phyloP scores from a whole-genome alignment of 2,329 filamentous ascomycete species.

The Fonsecaea nubica region DNA sequence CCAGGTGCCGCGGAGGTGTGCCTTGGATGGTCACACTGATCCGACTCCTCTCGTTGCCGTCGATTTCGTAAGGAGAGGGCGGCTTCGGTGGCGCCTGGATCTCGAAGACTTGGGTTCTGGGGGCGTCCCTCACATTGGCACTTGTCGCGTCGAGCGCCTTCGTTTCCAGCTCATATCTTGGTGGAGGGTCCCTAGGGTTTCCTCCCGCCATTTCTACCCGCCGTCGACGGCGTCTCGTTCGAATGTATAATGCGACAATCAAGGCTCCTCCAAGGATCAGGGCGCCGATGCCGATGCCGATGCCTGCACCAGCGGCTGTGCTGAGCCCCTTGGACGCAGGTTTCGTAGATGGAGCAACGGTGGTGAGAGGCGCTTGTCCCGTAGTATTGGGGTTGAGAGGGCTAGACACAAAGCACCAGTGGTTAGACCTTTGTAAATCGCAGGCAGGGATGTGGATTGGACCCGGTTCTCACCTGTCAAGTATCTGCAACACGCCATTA shows the following conservation, averaged over 20 bases:
- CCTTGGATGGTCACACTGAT: slow-evolving; percentile 35
- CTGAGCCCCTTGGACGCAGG: slow-evolving; percentile 28
- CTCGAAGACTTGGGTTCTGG: slow-evolving; percentile 20
- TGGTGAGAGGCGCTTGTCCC: slow-evolving; percentile 9
- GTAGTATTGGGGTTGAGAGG: slow-evolving; percentile 35
- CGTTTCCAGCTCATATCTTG: slow-evolving; percentile 34
- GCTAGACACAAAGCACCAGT: slow-evolving; percentile 9
- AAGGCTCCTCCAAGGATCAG: slow-evolving; percentile 32
- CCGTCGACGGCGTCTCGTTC: slow-evolving; percentile 27
- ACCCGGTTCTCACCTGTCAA: slow-evolving; percentile 57
- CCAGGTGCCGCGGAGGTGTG: slow-evolving; percentile 26
- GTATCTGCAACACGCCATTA: slow-evolving; percentile 65
- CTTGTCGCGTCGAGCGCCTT: slow-evolving; percentile 19
- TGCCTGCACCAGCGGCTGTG: slow-evolving; percentile 31
- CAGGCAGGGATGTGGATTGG: too few species aligned
- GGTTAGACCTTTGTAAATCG: background rate
- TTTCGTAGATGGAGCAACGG: slow-evolving; percentile 1
- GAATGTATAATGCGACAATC: slow-evolving; percentile 28
- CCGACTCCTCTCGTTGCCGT: slow-evolving; percentile 32
- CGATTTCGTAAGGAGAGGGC: slow-evolving; percentile 34
- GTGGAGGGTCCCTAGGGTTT: slow-evolving; percentile 29
- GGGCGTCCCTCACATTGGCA: background rate
- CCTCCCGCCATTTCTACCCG: slow-evolving; percentile 6
- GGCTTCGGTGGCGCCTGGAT: slow-evolving; percentile 27
- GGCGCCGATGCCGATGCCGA: slow-evolving; percentile 37